A percentile compares a stretch with the other conserved stretches of the same genome.
These are phyloP conservation scores for Rhododendron griersonianum DNA, from an alignment of 148 eudicot genomes.

Conservation along the genomic window DNA sequence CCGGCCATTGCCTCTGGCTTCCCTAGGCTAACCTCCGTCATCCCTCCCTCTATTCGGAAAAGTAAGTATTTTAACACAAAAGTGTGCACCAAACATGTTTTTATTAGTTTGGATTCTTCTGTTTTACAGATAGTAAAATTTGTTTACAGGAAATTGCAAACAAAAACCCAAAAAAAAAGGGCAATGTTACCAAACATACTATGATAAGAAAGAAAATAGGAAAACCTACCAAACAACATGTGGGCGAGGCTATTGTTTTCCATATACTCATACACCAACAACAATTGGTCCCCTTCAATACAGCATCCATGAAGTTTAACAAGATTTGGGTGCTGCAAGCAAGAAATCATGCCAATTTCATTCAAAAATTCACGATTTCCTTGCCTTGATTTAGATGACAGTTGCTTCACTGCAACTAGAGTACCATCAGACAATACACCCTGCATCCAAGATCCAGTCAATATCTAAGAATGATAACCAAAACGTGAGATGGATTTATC, in stretches of 20 bases:
- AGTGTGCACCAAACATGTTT: neutral
- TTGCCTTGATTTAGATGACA: constrained; percentile 43
- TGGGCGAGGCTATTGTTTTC: constrained; percentile 46
- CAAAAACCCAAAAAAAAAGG: neutral
- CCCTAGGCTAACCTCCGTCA: neutral
- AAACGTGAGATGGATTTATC: neutral
- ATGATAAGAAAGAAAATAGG: neutral
- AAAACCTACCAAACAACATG: constrained; percentile 32
- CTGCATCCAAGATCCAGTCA: constrained; percentile 19
- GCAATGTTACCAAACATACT: neutral
- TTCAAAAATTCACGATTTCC: constrained; percentile 50
- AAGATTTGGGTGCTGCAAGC: constrained; percentile 51
- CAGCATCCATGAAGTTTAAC: constrained; percentile 54
- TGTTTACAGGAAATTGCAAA: neutral
- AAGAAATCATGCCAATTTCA: constrained; percentile 52
- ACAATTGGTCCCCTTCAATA: constrained; percentile 40
- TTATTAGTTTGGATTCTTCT: neutral
- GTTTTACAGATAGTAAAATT: neutral
- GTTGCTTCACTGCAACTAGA: constrained; percentile 44
- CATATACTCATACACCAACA: constrained; percentile 43
- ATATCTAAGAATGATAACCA: neutral
- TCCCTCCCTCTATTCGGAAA: neutral
- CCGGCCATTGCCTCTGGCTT: neutral
- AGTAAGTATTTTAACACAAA: neutral
- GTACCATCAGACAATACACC: constrained; percentile 42